A percentile compares a stretch with the other conserved stretches of the same genome.
phyloP scores from a whole-genome alignment of 441 rosid genomes.

The Oxalis stricta region DNA sequence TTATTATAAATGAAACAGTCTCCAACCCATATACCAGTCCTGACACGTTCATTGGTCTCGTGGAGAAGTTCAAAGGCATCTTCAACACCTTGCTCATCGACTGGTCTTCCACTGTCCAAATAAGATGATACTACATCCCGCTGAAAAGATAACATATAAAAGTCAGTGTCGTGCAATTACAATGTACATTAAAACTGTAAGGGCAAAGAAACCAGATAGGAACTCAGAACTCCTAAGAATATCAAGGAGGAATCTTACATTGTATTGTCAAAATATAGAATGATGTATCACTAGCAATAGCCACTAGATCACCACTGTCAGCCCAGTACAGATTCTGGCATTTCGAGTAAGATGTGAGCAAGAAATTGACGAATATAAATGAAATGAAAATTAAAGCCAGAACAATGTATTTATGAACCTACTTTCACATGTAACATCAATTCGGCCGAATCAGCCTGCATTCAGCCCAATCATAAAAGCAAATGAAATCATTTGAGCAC shows the following conservation, averaged over 20 bases:
- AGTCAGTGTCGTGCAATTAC: conserved; percentile 9
- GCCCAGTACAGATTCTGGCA: conserved; percentile 95
- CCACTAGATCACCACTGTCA: conserved; percentile 94
- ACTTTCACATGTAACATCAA: conserved; percentile 95
- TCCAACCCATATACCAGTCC: conserved; percentile 98
- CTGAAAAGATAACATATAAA: conserved; percentile 32
- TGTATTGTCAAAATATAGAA: conserved; percentile 92
- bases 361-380: conserved; percentile 8
- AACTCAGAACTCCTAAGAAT: too few relatives aligned
- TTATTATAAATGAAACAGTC: conserved; percentile 96
- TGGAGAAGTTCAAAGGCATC: conserved; percentile 98
- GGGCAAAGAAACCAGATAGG: too few relatives aligned
- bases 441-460: conserved; percentile 92
- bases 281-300: conserved; percentile 92
- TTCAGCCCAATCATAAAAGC: conserved; percentile 97
- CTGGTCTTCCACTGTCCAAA: conserved; percentile 74
- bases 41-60: conserved; percentile 92
- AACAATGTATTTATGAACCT: conserved; percentile 16
- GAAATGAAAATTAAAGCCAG: conserved; percentile 3
- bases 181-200: too few relatives aligned
- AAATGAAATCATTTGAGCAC: conserved; percentile 97
- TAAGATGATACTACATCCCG: conserved; percentile 72
- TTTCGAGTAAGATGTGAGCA: conserved; percentile 13
- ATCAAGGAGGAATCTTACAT: too few relatives aligned
- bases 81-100: conserved; percentile 94